Evolutionary conservation across 208 protist genomes (phyloP).

Genomic region (Leishmania braziliensis): DNA sequence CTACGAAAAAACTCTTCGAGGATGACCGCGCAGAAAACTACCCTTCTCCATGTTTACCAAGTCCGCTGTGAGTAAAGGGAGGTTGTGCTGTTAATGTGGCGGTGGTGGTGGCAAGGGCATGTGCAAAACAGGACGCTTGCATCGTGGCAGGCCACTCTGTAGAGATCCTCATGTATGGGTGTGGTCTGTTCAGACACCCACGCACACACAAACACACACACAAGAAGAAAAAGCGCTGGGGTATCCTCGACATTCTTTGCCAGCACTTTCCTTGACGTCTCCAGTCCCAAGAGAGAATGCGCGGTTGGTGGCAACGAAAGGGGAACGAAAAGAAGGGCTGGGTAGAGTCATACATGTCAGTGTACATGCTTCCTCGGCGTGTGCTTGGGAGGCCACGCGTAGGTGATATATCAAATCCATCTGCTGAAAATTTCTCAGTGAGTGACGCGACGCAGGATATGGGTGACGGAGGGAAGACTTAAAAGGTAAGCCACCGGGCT

Average conservation of each 20-base stretch:
- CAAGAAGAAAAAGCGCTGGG: neutral
- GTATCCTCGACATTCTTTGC: neutral
- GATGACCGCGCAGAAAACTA: neutral
- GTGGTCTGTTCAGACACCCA: neutral
- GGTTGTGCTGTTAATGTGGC: neutral
- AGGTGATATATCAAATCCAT: neutral
- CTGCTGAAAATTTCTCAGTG: neutral
- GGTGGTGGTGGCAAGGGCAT: neutral
- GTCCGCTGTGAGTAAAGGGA: neutral
- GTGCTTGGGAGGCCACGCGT: neutral
- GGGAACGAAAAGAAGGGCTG: neutral
- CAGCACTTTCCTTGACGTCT: neutral
- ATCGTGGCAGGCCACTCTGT: neutral
- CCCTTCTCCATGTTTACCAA: too few relatives aligned
- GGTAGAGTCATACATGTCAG: too few relatives aligned
- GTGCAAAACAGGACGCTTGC: neutral
- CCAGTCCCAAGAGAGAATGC: neutral
- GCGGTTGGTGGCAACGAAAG: neutral
- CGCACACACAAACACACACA: neutral
- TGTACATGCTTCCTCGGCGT: neutral
- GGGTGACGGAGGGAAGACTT: constrained; percentile 53
- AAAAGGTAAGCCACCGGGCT: constrained; percentile 61
- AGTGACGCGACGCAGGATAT: constrained; percentile 65
- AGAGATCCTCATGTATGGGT: neutral
- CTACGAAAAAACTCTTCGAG: neutral